Conservation (phyloP, 495 filamentous ascomycete genomes). For the Xeromyces bisporus region DNA sequence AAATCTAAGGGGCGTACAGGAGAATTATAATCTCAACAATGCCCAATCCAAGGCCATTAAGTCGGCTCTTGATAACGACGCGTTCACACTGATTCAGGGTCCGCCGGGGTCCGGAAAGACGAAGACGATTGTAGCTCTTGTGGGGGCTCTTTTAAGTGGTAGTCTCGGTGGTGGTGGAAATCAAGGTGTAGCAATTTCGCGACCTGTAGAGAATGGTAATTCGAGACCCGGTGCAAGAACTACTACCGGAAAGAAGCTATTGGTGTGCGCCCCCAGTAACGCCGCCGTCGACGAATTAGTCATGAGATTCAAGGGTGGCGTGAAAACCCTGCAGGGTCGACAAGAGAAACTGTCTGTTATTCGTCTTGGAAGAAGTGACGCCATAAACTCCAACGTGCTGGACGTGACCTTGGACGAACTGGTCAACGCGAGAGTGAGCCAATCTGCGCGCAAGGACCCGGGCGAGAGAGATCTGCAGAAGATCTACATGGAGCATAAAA, state of each 20-base stretch:
- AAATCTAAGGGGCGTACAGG: slow-evolving; percentile 44
- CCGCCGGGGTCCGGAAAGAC: slow-evolving; percentile 96
- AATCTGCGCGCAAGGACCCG: slow-evolving; percentile 20
- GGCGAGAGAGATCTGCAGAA: slow-evolving; percentile 49
- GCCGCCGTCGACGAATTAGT: slow-evolving; percentile 94
- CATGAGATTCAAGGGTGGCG: slow-evolving; percentile 73
- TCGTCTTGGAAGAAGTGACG: slow-evolving; percentile 81
- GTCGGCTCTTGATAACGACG: slow-evolving; percentile 84
- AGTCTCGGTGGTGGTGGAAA: slow-evolving; percentile 38
- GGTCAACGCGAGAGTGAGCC: slow-evolving; percentile 53
- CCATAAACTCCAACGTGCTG: slow-evolving; percentile 73
- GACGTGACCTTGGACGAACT: slow-evolving; percentile 92
- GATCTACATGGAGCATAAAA: slow-evolving; percentile 66
- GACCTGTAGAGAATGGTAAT: slow-evolving; percentile 21
- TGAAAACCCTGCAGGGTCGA: slow-evolving; percentile 60
- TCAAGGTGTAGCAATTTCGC: slow-evolving; percentile 31
- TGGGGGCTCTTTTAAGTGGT: slow-evolving; percentile 64
- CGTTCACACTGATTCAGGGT: slow-evolving; percentile 89
- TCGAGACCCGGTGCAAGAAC: slow-evolving; percentile 9
- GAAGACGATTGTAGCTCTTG: slow-evolving; percentile 93
- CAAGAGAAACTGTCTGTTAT: slow-evolving; percentile 63
- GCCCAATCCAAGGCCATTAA: slow-evolving; percentile 88
- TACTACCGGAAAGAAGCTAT: slow-evolving; percentile 58
- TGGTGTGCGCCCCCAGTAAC: slow-evolving; percentile 93
- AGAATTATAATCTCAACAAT: slow-evolving; percentile 66